phyloP scores from a whole-genome alignment of 2,329 filamentous ascomycete species.

The Diaporthe aspalathi region DNA sequence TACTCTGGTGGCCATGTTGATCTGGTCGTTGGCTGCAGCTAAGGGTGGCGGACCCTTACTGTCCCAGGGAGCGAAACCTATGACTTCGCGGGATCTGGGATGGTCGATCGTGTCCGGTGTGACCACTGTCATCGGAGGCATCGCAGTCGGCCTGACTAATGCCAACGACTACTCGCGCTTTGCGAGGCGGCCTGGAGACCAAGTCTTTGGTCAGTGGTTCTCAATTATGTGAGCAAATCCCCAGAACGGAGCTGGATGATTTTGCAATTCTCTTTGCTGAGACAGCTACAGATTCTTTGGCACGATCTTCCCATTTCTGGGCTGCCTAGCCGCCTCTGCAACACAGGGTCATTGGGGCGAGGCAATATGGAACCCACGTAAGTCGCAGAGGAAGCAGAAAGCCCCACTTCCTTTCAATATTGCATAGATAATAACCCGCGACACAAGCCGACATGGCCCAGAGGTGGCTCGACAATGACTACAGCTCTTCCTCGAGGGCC shows the following conservation, averaged over 20 bases:
- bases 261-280: slow-evolving; percentile 44
- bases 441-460: slow-evolving; percentile 34
- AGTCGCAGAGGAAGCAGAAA: neutral
- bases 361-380: slow-evolving; percentile 36
- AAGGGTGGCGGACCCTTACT: slow-evolving; percentile 45
- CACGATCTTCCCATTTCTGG: slow-evolving; percentile 33
- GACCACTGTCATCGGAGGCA: slow-evolving; percentile 52
- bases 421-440: neutral
- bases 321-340: slow-evolving; percentile 34
- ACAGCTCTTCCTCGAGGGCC: slow-evolving; percentile 49
- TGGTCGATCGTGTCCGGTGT: slow-evolving; percentile 53
- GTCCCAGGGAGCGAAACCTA: slow-evolving; percentile 44
- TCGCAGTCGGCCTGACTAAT: slow-evolving; percentile 45
- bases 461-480: slow-evolving; percentile 36
- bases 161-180: slow-evolving; percentile 36
- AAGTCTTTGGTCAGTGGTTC: slow-evolving; percentile 36
- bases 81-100: slow-evolving; percentile 46
- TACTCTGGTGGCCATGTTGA: slow-evolving; percentile 51
- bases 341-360: slow-evolving; percentile 34
- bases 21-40: slow-evolving; percentile 49
- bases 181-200: slow-evolving; percentile 32
- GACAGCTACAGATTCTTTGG: slow-evolving; percentile 36
- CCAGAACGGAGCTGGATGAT: neutral
- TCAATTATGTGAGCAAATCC: slow-evolving; percentile 24
- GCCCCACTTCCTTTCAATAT: neutral